Evolutionary conservation across 352 stramenopile genomes (phyloP).

Genomic region (Phytophthora hybrid): DNA sequence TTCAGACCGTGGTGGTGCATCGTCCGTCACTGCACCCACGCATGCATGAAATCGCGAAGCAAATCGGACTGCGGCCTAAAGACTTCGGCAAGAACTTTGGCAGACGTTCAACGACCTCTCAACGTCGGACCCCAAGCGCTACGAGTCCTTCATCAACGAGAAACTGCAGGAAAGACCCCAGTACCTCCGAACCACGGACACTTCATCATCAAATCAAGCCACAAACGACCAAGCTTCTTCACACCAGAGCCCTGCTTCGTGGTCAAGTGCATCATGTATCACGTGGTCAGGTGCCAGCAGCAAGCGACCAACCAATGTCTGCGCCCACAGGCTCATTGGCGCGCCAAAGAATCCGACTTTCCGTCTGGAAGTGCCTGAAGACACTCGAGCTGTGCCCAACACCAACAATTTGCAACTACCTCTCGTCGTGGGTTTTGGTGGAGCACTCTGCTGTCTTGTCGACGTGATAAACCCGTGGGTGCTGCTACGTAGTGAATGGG

Average conservation of each 20-base stretch:
- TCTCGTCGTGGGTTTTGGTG: slow-evolving; percentile 65
- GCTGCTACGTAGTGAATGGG: slow-evolving; percentile 72
- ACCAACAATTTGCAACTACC: slow-evolving; percentile 83
- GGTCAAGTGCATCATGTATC: slow-evolving; percentile 73
- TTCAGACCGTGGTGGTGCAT: slow-evolving; percentile 26
- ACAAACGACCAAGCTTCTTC: slow-evolving; percentile 52
- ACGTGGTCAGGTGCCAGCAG: slow-evolving; percentile 67
- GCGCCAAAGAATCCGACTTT: slow-evolving; percentile 82
- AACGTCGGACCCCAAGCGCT: slow-evolving; percentile 67
- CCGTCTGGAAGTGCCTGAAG: slow-evolving; percentile 58
- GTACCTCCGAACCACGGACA: slow-evolving; percentile 13
- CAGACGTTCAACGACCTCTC: slow-evolving; percentile 81
- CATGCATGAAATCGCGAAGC: slow-evolving; percentile 83
- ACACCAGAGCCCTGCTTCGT: slow-evolving; percentile 77
- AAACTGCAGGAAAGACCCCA: slow-evolving; percentile 74
- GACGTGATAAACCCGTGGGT: slow-evolving; percentile 89
- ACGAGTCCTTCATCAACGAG: slow-evolving; percentile 85
- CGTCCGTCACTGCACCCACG: slow-evolving; percentile 53
- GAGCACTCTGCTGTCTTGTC: slow-evolving; percentile 49
- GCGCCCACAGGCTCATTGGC: slow-evolving; percentile 72
- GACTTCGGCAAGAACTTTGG: slow-evolving; percentile 83
- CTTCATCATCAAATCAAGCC: slow-evolving; percentile 8
- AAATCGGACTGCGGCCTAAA: slow-evolving; percentile 80
- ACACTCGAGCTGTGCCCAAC: slow-evolving; percentile 67
- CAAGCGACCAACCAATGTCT: slow-evolving; percentile 83